Conservation (phyloP, 2,329 filamentous ascomycete genomes). For the Botryotinia narcissicola region DNA sequence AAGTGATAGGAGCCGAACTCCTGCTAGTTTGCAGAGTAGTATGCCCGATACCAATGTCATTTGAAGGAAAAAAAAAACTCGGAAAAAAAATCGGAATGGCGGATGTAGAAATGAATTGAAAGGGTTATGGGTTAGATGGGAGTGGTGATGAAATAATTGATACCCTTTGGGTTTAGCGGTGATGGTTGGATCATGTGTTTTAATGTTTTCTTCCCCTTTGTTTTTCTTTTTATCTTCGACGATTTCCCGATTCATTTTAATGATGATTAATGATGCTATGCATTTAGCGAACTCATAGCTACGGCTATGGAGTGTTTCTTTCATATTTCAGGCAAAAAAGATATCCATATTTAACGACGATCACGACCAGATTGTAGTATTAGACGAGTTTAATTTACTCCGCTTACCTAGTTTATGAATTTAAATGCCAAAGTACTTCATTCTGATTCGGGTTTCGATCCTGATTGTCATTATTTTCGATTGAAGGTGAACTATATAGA, state of each 20-base stretch:
- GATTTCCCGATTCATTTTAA: slow-evolving; percentile 6
- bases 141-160: neutral
- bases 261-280: slow-evolving; percentile 14
- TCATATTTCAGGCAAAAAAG: neutral
- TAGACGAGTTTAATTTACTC: slow-evolving; percentile 8
- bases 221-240: neutral
- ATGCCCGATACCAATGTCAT: slow-evolving; percentile 35
- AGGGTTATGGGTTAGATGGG: neutral
- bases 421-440: slow-evolving; percentile 1
- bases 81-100: neutral
- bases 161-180: slow-evolving; percentile 11
- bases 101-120: slow-evolving; percentile 7
- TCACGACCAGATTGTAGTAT: slow-evolving; percentile 13
- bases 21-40: slow-evolving; percentile 37
- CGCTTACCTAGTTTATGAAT: slow-evolving; percentile 2
- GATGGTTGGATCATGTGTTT: slow-evolving; percentile 11
- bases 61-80: slow-evolving; percentile 22
- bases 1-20: slow-evolving; percentile 24
- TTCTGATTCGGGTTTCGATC: neutral
- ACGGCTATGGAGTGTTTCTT: neutral
- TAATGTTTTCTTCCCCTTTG: neutral
- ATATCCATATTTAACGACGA: slow-evolving; percentile 19
- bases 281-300: neutral
- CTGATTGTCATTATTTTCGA: neutral
- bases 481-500: neutral